A percentile compares a stretch with the other conserved stretches of the same genome.
Evolutionary conservation across 306 rosid species (phyloP).

Genomic region (Pterocarpus santalinus): DNA sequence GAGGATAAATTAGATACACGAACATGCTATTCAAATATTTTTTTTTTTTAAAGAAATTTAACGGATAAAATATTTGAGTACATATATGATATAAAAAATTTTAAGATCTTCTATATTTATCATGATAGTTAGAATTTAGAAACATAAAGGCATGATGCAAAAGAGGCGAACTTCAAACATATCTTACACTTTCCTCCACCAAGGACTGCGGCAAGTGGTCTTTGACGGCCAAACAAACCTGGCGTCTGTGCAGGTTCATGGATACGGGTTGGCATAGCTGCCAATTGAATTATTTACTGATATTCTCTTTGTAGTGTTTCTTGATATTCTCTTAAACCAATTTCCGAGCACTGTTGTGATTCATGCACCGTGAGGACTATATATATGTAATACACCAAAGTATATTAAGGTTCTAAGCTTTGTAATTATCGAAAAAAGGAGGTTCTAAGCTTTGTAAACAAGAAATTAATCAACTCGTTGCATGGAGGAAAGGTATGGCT

Average conservation of each 20-base stretch:
- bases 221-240: conserved; percentile 47
- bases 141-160: not conserved
- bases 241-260: not conserved
- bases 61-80: not conserved
- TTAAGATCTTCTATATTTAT: not conserved
- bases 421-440: too few relatives aligned
- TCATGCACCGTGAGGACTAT: not conserved
- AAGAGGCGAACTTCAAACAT: not conserved
- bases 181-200: conserved; percentile 67
- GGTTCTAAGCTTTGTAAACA: conserved; percentile 61
- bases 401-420: not conserved
- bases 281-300: conserved; percentile 28
- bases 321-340: not conserved
- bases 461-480: conserved; percentile 46
- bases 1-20: not conserved
- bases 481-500: conserved; percentile 64
- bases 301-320: not conserved
- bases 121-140: not conserved
- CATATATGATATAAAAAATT: not conserved
- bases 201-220: conserved; percentile 51
- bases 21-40: not conserved
- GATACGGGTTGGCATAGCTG: conserved; percentile 49
- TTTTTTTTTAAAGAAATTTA: not conserved
- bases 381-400: conserved; percentile 15
- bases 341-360: conserved; percentile 33